Evolutionary conservation across 2,329 filamentous ascomycete genomes (phyloP), one percentile per base, ranked within the genome.

Genomic region (Trichophyton schoenleinii): DNA sequence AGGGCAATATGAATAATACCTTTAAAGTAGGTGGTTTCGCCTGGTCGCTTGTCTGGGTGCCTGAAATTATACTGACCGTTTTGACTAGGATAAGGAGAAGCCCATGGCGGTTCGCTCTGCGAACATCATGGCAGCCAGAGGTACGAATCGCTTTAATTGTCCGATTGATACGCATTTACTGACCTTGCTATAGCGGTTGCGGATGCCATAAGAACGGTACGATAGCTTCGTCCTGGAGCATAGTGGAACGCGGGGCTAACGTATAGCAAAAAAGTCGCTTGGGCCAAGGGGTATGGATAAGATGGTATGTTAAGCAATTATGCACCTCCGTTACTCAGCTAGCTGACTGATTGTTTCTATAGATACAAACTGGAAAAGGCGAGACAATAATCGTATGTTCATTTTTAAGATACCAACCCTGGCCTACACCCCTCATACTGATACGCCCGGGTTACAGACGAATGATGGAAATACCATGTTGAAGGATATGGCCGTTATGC

Each of bases 391-490:
- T 99, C 79, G 78, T 80, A 73, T 70, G 77, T 68, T 66, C 13
- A 15, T 34, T 22, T 36, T 18, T 3, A 3, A 18, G 28, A 55
- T 55, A 44, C 42, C 57, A 46, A 38, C 25, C 60, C 60, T 18
- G 38, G 18, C 25, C 28, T 31, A 18, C 20, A 34, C 58, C 44
- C 25, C 3, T 18, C 52, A 18, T 55, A 11, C 52, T 55, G 52
- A 55, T 28, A 13, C 31, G 0, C 49, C 31, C 28, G 52, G 22
- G 64, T 63, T 65, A 64, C 66, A 80, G 77, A 99, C 94, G 72
- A 99, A 99, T 81, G 94, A 99, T 78, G 94, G 94, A 75, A 95
- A 95, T 80, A 99, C 94, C 62, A 99, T 99, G 92, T 80, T 99
- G 72, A 95, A 89, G 79, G 92, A 92, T 80, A 97, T 99, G 94